phyloP scores from a whole-genome alignment of 176 grass and related monocot species.

The Musa acuminata region DNA sequence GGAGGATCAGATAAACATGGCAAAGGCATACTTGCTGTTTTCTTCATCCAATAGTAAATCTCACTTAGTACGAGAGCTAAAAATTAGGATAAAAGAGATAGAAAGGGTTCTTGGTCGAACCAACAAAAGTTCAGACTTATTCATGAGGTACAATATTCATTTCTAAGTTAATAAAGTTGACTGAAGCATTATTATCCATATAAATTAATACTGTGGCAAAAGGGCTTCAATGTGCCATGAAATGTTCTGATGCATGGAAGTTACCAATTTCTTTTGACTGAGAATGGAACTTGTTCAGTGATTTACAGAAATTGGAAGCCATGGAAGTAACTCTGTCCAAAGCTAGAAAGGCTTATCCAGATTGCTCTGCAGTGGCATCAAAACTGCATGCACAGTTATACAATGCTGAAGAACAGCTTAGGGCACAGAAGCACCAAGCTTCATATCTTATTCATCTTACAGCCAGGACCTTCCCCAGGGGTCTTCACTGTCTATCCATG shows the following conservation, averaged over 20 bases:
- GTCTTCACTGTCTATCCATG: constrained; percentile 82
- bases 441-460: constrained; percentile 68
- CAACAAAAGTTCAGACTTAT: constrained; percentile 28
- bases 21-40: constrained; percentile 57
- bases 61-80: constrained; percentile 55
- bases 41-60: constrained; percentile 33
- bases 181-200: neutral
- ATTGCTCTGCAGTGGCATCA: constrained; percentile 59
- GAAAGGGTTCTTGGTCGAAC: constrained; percentile 47
- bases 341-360: constrained; percentile 49
- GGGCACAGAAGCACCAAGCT: constrained; percentile 48
- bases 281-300: constrained; percentile 39
- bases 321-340: constrained; percentile 70
- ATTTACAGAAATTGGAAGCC: constrained; percentile 63
- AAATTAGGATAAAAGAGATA: constrained; percentile 69
- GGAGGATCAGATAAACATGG: constrained; percentile 77
- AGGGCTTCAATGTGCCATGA: neutral
- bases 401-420: constrained; percentile 68
- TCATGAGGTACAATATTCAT: constrained; percentile 44
- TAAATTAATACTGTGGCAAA: neutral
- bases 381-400: constrained; percentile 61
- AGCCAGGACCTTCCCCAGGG: constrained; percentile 63
- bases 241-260: constrained; percentile 1
- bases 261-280: constrained; percentile 22
- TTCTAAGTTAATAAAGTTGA: neutral